A percentile compares a stretch with the other conserved stretches of the same genome.
phyloP scores from a whole-genome alignment of 306 rosid species.

The Cucumis cinereus region DNA sequence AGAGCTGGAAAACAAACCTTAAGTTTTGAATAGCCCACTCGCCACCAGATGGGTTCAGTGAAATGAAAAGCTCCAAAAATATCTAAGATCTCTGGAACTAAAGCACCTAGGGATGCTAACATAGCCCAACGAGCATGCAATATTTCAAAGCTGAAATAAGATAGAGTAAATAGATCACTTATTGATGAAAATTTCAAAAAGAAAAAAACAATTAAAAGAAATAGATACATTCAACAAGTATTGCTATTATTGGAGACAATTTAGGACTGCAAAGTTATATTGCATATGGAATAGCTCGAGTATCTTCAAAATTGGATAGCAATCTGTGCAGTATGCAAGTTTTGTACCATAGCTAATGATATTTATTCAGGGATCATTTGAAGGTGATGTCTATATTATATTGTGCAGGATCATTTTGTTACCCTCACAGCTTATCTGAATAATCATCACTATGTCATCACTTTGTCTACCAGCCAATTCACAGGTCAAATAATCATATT shows the following conservation, averaged over 20 bases:
- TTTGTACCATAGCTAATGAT: not conserved
- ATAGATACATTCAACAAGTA: not conserved
- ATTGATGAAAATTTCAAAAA: not conserved
- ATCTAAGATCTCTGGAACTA: constrained; percentile 75
- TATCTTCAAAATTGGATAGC: not conserved
- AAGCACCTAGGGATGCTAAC: constrained; percentile 78
- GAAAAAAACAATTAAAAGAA: not conserved
- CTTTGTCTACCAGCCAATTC: not conserved
- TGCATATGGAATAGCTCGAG: not conserved
- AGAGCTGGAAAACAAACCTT: constrained; percentile 31
- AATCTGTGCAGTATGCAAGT: not conserved
- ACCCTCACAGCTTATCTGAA: not conserved
- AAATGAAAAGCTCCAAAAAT: constrained; percentile 70
- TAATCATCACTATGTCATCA: not conserved
- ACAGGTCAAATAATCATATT: not conserved
- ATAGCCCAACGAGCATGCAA: constrained; percentile 99
- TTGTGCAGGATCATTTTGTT: not conserved
- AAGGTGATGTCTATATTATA: not conserved
- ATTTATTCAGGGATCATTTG: not conserved
- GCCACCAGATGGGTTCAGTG: constrained; percentile 95
- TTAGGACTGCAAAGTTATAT: not conserved
- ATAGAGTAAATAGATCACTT: constrained; percentile 12
- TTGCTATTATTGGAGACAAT: not conserved
- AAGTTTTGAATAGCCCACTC: constrained; percentile 92
- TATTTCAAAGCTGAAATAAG: constrained; percentile 66